Evolutionary conservation across 352 stramenopile genomes (phyloP).

Genomic region (Blastocystis sp.): DNA sequence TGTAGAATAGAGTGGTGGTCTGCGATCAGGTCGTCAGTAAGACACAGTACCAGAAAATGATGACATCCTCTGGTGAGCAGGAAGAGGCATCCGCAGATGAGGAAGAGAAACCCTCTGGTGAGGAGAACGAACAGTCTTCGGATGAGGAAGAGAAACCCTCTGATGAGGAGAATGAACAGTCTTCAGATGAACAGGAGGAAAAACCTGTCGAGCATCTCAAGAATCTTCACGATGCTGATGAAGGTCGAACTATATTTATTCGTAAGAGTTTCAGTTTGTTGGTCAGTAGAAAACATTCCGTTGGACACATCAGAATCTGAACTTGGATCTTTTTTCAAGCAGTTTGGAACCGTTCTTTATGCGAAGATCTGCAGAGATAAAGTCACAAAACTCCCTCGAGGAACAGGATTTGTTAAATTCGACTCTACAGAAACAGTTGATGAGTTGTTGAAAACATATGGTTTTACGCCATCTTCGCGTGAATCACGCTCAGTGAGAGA

Average conservation of each 20-base stretch:
- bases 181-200: background rate
- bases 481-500: background rate
- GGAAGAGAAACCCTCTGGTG: conserved; percentile 18
- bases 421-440: background rate
- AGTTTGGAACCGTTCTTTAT: background rate
- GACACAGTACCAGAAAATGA: conserved; percentile 61
- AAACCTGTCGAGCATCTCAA: background rate
- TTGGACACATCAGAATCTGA: conserved; percentile 3
- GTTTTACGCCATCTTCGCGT: background rate
- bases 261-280: background rate
- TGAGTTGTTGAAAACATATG: background rate
- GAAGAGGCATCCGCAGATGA: conserved; percentile 63
- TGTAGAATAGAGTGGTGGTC: conserved; percentile 60
- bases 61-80: background rate
- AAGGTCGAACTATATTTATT: conserved; percentile 25
- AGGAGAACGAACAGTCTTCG: background rate
- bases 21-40: conserved; percentile 63
- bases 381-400: background rate
- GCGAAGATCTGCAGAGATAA: conserved; percentile 24
- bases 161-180: background rate
- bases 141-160: background rate
- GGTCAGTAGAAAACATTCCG: background rate
- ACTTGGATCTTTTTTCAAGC: conserved; percentile 7
- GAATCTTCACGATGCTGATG: conserved; percentile 2
- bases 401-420: conserved; percentile 49